Percentiles rank a stretch among this genome's conserved stretches.
Conservation (phyloP, 2,329 filamentous ascomycete species). For the Bipolaris sorokiniana region DNA sequence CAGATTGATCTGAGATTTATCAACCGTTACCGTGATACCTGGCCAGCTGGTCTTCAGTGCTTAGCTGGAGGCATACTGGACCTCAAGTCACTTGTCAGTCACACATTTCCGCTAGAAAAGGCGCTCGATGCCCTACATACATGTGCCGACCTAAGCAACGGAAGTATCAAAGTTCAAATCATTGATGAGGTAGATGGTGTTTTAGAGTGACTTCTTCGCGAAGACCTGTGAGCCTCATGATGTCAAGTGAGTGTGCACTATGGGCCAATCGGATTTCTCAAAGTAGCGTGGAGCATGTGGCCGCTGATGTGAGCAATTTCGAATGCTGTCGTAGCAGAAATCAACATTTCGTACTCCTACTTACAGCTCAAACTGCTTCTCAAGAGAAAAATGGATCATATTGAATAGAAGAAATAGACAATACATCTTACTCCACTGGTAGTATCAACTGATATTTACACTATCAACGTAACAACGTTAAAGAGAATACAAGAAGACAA, state of each 20-base stretch:
- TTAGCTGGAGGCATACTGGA: constrained; percentile 66
- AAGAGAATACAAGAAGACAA: neutral
- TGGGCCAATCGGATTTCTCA: neutral
- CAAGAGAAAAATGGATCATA: no score
- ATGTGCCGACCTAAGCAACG: constrained; percentile 58
- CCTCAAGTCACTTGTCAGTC: constrained; percentile 67
- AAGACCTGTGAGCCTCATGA: neutral
- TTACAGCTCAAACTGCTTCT: no score
- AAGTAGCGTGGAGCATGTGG: no score
- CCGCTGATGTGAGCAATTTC: no score
- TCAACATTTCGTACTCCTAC: no score
- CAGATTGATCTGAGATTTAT: constrained; percentile 73
- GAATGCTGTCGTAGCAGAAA: no score
- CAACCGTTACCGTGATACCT: constrained; percentile 73
- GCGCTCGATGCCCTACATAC: constrained; percentile 64
- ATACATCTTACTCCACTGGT: no score
- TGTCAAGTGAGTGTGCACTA: neutral
- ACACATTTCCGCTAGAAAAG: constrained; percentile 67
- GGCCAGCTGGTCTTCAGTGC: constrained; percentile 69
- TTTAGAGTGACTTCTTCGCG: constrained; percentile 15
- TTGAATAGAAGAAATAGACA: no score
- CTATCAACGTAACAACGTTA: no score
- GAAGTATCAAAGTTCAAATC: constrained; percentile 67
- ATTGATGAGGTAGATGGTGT: constrained; percentile 53
- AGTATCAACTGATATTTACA: no score